Conservation (phyloP, 345 rosid species). For the Theobroma cacao region DNA sequence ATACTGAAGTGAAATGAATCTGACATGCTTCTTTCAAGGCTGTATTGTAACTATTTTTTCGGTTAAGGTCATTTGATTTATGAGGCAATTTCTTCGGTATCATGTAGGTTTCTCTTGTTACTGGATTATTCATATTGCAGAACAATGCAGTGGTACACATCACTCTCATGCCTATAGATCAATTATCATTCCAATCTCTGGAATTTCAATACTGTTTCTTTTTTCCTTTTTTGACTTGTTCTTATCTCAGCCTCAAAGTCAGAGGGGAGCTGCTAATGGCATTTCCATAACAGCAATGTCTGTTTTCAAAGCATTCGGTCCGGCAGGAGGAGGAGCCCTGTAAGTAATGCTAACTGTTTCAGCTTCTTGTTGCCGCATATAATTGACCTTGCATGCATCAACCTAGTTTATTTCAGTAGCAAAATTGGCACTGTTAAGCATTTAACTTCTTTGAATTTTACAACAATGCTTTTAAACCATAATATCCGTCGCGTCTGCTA, state of each 20-base stretch:
- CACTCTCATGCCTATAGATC: background rate
- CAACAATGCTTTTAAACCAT: no score
- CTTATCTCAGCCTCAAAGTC: slow-evolving; percentile 43
- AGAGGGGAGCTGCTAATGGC: slow-evolving; percentile 66
- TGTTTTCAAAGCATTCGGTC: slow-evolving; percentile 61
- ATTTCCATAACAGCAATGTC: slow-evolving; percentile 65
- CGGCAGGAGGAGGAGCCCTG: slow-evolving; percentile 69
- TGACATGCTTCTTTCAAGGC: background rate
- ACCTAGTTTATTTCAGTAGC: background rate
- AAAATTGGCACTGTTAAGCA: background rate
- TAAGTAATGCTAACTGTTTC: slow-evolving; percentile 25
- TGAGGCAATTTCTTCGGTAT: background rate
- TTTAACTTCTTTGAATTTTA: no score
- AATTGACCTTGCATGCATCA: background rate
- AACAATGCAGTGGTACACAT: slow-evolving; percentile 51
- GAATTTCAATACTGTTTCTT: background rate
- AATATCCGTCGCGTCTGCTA: no score
- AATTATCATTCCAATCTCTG: background rate
- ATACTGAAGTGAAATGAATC: background rate
- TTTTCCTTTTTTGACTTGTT: background rate
- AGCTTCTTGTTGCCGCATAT: no score
- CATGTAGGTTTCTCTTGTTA: slow-evolving; percentile 41
- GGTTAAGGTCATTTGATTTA: background rate
- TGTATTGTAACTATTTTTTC: background rate
- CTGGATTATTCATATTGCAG: slow-evolving; percentile 51